phyloP scores from a whole-genome alignment of 495 filamentous ascomycete species.

The Beverwykella pulmonaria region DNA sequence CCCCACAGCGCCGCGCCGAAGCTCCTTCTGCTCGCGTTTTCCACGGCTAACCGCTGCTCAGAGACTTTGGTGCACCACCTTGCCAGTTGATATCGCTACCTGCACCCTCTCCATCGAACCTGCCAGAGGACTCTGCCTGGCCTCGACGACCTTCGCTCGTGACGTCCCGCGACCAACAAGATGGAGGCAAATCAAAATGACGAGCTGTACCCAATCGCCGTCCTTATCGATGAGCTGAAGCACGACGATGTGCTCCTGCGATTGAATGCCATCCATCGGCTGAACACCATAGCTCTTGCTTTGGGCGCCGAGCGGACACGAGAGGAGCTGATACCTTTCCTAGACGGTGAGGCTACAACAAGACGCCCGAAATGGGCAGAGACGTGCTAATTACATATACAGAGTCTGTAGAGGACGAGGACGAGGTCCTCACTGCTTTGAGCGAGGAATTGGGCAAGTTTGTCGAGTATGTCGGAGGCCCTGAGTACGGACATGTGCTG shows the following conservation, averaged over 20 bases:
- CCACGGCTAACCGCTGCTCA: slow-evolving; percentile 11
- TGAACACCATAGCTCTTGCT: slow-evolving; percentile 96
- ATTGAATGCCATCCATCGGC: slow-evolving; percentile 95
- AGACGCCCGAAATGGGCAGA: slow-evolving; percentile 5
- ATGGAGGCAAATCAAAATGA: slow-evolving; percentile 83
- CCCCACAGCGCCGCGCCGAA: slow-evolving; percentile 11
- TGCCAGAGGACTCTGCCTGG: slow-evolving; percentile 12
- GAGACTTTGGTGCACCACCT: slow-evolving; percentile 5
- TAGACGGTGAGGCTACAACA: slow-evolving; percentile 73
- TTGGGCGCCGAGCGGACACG: slow-evolving; percentile 92
- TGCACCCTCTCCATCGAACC: neutral
- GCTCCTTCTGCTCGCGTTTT: neutral
- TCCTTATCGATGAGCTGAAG: slow-evolving; percentile 99
- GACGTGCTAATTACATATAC: slow-evolving; percentile 11
- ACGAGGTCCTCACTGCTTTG: slow-evolving; percentile 94
- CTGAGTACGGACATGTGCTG: slow-evolving; percentile 90
- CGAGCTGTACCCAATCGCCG: slow-evolving; percentile 98
- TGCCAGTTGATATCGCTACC: slow-evolving; percentile 22
- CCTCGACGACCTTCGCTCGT: slow-evolving; percentile 24
- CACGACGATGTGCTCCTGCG: slow-evolving; percentile 97
- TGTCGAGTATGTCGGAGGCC: slow-evolving; percentile 96
- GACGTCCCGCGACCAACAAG: slow-evolving; percentile 6
- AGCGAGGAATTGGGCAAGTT: slow-evolving; percentile 96
- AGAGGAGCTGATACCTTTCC: slow-evolving; percentile 96
- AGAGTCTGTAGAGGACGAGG: slow-evolving; percentile 99